Conservation (phyloP, 202 grass and related monocot genomes). For the Miscanthus sacchariflorus region DNA sequence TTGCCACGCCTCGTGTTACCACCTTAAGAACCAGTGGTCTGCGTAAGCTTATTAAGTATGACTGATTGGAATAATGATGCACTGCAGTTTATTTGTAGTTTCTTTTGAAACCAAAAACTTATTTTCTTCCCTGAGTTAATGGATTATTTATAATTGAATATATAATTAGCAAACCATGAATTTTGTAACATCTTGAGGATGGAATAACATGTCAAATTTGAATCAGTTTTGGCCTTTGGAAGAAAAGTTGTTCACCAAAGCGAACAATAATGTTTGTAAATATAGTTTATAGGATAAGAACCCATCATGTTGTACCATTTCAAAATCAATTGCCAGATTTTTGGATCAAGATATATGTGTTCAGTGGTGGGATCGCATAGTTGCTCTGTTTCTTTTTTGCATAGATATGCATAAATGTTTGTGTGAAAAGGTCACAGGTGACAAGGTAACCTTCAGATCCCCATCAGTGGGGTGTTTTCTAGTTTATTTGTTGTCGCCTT, state of each 20-base stretch:
- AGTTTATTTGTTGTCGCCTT: not conserved
- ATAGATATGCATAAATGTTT: not conserved
- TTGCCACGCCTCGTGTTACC: not conserved
- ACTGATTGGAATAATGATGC: not conserved
- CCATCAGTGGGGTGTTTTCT: not conserved
- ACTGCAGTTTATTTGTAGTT: not conserved
- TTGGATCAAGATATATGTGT: not conserved
- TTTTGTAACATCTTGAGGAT: not conserved
- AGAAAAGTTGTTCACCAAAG: not conserved
- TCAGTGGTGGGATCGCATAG: not conserved
- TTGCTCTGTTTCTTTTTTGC: not conserved
- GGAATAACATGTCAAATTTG: not conserved
- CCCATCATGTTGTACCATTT: not conserved
- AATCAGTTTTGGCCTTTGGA: not conserved
- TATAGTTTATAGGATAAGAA: not conserved
- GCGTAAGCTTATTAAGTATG: not conserved
- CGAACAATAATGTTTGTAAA: not conserved
- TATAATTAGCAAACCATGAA: not conserved
- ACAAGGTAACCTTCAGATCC: not conserved
- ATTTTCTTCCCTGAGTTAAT: conserved; percentile 4
- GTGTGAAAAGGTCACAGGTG: not conserved
- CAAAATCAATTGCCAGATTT: not conserved
- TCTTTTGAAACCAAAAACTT: not conserved
- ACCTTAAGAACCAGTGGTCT: not conserved
- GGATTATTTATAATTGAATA: not conserved